phyloP scores from a whole-genome alignment of 1,284 basidiomycete genomes.

The Clitocybe nebularis region DNA sequence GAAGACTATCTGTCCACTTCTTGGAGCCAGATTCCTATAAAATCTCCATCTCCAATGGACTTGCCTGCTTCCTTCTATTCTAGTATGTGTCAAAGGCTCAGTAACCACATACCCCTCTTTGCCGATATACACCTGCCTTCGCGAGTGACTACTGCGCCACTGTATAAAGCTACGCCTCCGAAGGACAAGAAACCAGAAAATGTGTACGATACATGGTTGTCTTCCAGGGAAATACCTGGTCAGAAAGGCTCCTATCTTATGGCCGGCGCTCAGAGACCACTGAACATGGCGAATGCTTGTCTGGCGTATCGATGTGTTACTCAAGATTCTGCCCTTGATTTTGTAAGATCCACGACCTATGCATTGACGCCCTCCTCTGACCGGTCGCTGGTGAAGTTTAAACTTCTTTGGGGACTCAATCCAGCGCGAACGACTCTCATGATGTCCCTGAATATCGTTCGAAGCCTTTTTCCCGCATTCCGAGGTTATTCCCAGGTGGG shows the following conservation, averaged over 20 bases:
- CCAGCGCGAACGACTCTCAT: slow-evolving; percentile 63
- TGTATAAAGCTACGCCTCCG: slow-evolving; percentile 17
- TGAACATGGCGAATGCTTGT: slow-evolving; percentile 49
- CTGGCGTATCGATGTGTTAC: slow-evolving; percentile 51
- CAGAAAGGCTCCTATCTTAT: slow-evolving; percentile 43
- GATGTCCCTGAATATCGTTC: slow-evolving; percentile 61
- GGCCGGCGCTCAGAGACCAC: slow-evolving; percentile 62
- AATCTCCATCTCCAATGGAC: slow-evolving; percentile 26
- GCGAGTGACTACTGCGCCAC: slow-evolving; percentile 22
- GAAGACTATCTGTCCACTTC: slow-evolving; percentile 10
- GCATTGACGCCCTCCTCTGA: slow-evolving; percentile 9
- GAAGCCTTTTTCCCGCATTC: slow-evolving; percentile 73
- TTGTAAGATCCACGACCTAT: slow-evolving; percentile 32
- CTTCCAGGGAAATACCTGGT: slow-evolving; percentile 50
- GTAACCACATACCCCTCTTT: slow-evolving; percentile 31
- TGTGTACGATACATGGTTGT: slow-evolving; percentile 59
- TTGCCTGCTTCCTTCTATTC: slow-evolving; percentile 26
- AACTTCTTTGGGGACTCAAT: slow-evolving; percentile 60
- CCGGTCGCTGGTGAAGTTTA: slow-evolving; percentile 27
- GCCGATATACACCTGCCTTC: slow-evolving; percentile 26
- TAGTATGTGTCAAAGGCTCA: slow-evolving; percentile 32
- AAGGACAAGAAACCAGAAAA: slow-evolving; percentile 24
- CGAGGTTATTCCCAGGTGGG: slow-evolving; percentile 72
- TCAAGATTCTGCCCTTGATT: slow-evolving; percentile 48
- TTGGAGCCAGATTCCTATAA: slow-evolving; percentile 21